Base-by-base conservation (phyloP, 2,329 filamentous ascomycete genomes). In the Exophiala calicioides region DNA sequence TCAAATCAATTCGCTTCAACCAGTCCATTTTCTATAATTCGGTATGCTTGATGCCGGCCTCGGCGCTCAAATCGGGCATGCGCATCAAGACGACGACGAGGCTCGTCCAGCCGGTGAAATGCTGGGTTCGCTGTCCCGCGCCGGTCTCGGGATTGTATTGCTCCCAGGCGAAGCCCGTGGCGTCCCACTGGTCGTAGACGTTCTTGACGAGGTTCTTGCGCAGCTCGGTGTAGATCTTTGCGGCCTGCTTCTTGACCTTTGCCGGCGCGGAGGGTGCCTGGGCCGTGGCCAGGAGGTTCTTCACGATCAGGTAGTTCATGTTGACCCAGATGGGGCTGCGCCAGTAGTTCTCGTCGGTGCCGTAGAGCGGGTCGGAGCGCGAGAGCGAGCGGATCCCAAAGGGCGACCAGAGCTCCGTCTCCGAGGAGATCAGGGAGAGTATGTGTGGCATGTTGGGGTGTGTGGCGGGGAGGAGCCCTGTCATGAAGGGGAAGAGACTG, bases 51-150 rank as follows among this genome's bases (percentile, higher is more conserved):
- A 51, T 42, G 3, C 47, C 59, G 31, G 58, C 59, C 40, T 55
- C 56, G 19, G 57, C 54, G 29, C 58, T 58, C 31, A 88, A 62
- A 58, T 94, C 85, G 5, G 89, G 86, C 88, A 98, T 91, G 35
- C 82, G 82, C 90, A 97, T 95, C 58, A 98, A 88, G 75, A 95
- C 96, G 34, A 97, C 90, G 36, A 97, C 88, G 68, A 97, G 74
- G 66, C 89, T 95, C n/a, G 93, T 98, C 93, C 93, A 98, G 39
- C 93, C 93, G 0, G 93, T 96, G 66, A 98, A 98, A 68, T 97
- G 91, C 75, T 96, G 90, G 4, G 90, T 97, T 31, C 93, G 79
- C 74, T 97, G 91, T n/a, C 93, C 93, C 42, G 80, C 80, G 34
- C 93, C 93, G 3, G 88, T 95, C 60, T 95, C 89, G 0, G 90